These are phyloP conservation scores for Aspergillus homomorphus DNA, from an alignment of 495 filamentous ascomycete species.

Conservation along the genomic window DNA sequence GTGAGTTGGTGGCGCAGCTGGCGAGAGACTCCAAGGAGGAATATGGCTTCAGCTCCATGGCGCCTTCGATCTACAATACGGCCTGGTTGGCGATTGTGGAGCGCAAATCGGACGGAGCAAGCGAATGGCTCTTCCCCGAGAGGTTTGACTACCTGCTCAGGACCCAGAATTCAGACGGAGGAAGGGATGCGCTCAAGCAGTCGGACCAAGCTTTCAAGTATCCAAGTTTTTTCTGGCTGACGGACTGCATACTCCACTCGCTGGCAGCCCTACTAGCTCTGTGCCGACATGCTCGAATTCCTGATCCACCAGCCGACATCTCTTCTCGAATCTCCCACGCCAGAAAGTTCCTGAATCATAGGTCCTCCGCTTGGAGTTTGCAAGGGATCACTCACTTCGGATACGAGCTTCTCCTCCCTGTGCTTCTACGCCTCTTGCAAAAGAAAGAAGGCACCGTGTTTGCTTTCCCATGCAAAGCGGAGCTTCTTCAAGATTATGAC, in stretches of 20 bases:
- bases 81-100: constrained; percentile 6
- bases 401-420: constrained; percentile 8
- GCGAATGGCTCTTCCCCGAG: constrained; percentile 9
- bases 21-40: constrained; percentile 2
- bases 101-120: neutral
- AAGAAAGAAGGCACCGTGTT: constrained; percentile 7
- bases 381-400: constrained; percentile 8
- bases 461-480: constrained; percentile 3
- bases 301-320: neutral
- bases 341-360: neutral
- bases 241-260: constrained; percentile 8
- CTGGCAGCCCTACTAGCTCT: constrained; percentile 8
- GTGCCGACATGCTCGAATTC: constrained; percentile 6
- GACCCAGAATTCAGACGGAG: constrained; percentile 4
- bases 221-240: neutral
- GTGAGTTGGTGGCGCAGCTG: constrained; percentile 5
- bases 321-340: constrained; percentile 1
- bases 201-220: neutral
- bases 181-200: constrained; percentile 5
- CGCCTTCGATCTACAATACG: constrained; percentile 9
- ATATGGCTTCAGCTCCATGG: constrained; percentile 8
- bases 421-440: neutral
- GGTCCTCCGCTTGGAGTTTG: neutral
- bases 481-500: constrained; percentile 1
- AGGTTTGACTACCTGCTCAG: constrained; percentile 7